Evolutionary conservation across 331 rosid species (phyloP), one percentile per base, ranked within the genome.

Genomic region (Ulmus americana): DNA sequence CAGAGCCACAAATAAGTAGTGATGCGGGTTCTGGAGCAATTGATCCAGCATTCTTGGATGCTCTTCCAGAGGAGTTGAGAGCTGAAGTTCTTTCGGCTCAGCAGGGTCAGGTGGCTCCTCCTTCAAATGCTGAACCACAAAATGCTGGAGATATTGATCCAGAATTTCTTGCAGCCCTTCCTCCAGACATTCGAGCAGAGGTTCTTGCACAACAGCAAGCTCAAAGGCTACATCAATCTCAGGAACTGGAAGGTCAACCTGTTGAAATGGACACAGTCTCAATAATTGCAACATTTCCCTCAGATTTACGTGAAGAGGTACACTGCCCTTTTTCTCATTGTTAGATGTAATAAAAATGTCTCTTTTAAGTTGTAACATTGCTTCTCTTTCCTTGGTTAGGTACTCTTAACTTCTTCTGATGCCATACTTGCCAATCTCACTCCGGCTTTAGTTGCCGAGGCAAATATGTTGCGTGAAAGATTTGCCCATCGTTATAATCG

Each of bases 201-300:
- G 99, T 94, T 77, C 82, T 94, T 45, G 95, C 99, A 47, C 99
- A 94, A 72, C 99, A 94, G 75, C 97, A 87, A 84, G 95, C 95
- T 28, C 99, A 87, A 66, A 90, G 99, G 82, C 65, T 84, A 55
- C 95, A 87, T 81, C 97, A 85, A 64, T 85, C 99, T 63, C 99
- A 87, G 78, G 99, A 90, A 70, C 81, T 94, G 85, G 99, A 94
- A 77, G 99, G 99, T 35, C 98, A 89, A 75, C 98, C 98, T 0
- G 97, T 92, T 68, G 98, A 92, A 80, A 92, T 92, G 98, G 98
- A 94, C 68, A 90, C 99, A 10, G 99, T 94, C 64, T 94, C 99
- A 45, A 94, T 94, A 75, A 94, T 94, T 80, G 99, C 99, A 47
- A 94, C 99, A 13, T 94, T 94, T 69, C 99, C 99, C 65, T 85